Conservation (phyloP, 2,329 filamentous ascomycete genomes). For the Calonectria pauciramosa region DNA sequence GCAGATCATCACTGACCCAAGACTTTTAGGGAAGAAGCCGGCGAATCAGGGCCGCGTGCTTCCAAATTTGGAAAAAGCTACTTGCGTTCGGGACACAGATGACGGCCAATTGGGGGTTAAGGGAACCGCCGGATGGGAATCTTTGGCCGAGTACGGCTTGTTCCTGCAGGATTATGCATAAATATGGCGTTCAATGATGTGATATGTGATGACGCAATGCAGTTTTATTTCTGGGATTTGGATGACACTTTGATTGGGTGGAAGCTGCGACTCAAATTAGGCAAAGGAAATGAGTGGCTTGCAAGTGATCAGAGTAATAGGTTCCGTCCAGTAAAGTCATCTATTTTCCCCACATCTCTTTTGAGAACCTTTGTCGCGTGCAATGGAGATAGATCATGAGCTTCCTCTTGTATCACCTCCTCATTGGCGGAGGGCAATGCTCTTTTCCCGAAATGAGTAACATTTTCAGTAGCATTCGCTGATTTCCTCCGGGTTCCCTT, state of each 20-base stretch:
- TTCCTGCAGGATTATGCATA: background rate
- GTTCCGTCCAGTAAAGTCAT: background rate
- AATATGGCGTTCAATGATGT: background rate
- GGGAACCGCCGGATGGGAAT: background rate
- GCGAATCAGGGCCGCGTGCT: background rate
- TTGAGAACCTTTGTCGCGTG: background rate
- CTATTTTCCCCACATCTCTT: background rate
- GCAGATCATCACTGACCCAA: background rate
- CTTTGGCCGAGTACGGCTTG: background rate
- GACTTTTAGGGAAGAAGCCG: background rate
- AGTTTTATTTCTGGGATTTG: background rate
- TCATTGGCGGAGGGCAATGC: background rate
- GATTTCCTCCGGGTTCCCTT: background rate
- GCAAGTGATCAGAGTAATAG: background rate
- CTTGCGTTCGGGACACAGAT: background rate
- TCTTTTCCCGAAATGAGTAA: background rate
- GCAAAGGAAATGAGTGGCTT: background rate
- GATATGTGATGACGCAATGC: background rate
- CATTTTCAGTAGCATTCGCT: background rate
- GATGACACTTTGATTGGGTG: background rate
- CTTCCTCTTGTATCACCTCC: too few species aligned
- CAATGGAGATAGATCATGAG: background rate
- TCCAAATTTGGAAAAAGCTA: background rate
- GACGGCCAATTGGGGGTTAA: background rate
- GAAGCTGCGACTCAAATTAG: background rate